Base-by-base conservation (phyloP, 2,329 filamentous ascomycete species). In the Colletotrichum eremochloae region DNA sequence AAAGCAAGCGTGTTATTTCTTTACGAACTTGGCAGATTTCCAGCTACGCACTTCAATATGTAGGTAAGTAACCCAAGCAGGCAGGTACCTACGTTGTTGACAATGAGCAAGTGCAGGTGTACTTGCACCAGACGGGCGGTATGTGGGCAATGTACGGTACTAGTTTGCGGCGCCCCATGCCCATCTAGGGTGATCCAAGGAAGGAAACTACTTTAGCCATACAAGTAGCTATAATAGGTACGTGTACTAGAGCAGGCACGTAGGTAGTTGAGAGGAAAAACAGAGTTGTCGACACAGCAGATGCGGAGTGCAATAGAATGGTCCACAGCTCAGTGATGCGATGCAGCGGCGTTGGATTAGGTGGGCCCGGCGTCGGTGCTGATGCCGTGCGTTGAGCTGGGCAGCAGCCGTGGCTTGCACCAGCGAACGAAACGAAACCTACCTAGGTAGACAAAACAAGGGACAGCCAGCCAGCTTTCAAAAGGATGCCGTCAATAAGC, bases 391-490 rank as follows among this genome's bases (percentile, higher is more conserved):
- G 50, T 44, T 18, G 38, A 58, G 48, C 56, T 68, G 68, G 63
- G 40, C 24, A 29, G 15, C 33, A 33, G 33, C 63, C 38, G 68
- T 62, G 68, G 68, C 56, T 62, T 62, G 63, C 68, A 33, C 63
- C 68, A 46, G 55, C 48, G 42, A 18, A 66, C 62, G 44, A 66
- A 66, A 70, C 62, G 55, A 70, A 70, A 60, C 62, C 67, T 66
- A 53, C 9, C 5, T 42, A 5, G 40, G 40, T 18, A 42, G 3
- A 11, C 31, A 33, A 53, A 66, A 44, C 67, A 60, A 66, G 53
- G 62, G 44, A 52, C 62, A 3, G 42, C 24, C 62, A 58, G 36
- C 42, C 33, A 36, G 33, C 33, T 55, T 48, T 20, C 33, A 29
- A 61, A 61, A 57, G 48, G 40, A 67, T 57, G 63, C 68, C 63